Conservation (phyloP, 2,329 filamentous ascomycete genomes). For the Metarhizium rileyi region DNA sequence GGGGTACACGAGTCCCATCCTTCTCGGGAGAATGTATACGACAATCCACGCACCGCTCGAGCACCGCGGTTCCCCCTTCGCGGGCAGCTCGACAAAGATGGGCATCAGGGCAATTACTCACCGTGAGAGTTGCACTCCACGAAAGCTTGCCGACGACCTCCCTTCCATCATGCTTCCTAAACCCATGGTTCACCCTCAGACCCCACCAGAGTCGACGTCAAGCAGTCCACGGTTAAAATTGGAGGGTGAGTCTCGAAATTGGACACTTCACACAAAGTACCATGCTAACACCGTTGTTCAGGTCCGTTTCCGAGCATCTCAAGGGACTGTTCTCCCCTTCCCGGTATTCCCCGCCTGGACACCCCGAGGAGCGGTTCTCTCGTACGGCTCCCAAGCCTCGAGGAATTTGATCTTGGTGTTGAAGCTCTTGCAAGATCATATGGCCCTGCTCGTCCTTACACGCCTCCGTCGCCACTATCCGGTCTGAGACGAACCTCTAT, state of each 20-base stretch:
- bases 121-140: constrained; percentile 9
- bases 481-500: constrained; percentile 14
- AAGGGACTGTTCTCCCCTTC: constrained; percentile 18
- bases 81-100: constrained; percentile 10
- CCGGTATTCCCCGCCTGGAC: constrained; percentile 11
- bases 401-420: constrained; percentile 29
- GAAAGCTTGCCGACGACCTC: constrained; percentile 14
- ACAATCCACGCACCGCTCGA: constrained; percentile 9
- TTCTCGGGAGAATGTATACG: constrained; percentile 7
- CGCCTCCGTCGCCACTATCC: constrained; percentile 19
- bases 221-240: constrained; percentile 24
- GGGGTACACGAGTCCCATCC: not conserved
- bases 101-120: constrained; percentile 13
- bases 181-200: constrained; percentile 15
- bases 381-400: constrained; percentile 24
- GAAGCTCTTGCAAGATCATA: constrained; percentile 23
- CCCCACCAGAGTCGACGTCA: constrained; percentile 22
- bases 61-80: constrained; percentile 8
- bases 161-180: constrained; percentile 11
- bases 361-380: constrained; percentile 8
- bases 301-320: constrained; percentile 14
- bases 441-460: constrained; percentile 18
- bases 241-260: constrained; percentile 17
- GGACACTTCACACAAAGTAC: constrained; percentile 1
- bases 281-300: not conserved